Conservation (phyloP, 192 early-diverging fungal species). For the Coemansia javaensis region DNA sequence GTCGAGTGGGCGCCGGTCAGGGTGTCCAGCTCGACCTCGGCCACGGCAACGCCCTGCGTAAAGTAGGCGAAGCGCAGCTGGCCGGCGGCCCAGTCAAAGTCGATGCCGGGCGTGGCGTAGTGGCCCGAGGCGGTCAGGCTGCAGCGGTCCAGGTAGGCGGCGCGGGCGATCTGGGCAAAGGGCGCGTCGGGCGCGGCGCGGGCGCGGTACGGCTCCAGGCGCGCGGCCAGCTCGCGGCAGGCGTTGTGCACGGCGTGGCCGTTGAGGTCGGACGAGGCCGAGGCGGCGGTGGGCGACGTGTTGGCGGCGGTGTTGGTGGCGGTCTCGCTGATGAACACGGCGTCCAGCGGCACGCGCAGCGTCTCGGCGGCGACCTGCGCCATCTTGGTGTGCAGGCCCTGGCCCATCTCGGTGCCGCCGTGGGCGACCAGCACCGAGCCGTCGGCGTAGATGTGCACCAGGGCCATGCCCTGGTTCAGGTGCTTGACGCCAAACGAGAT, state of each 20-base stretch:
- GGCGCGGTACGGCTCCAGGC: constrained; percentile 69
- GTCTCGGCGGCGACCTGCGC: constrained; percentile 78
- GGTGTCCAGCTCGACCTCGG: constrained; percentile 81
- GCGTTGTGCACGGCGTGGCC: constrained; percentile 77
- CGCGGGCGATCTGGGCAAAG: constrained; percentile 51
- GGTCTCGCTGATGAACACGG: constrained; percentile 68
- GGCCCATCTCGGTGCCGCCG: constrained; percentile 90
- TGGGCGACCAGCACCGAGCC: constrained; percentile 78
- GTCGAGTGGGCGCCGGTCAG: constrained; percentile 78
- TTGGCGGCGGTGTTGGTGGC: constrained; percentile 74
- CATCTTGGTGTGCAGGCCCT: constrained; percentile 88
- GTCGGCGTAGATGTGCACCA: constrained; percentile 82
- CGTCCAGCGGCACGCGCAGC: constrained; percentile 62
- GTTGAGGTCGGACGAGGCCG: constrained; percentile 75
- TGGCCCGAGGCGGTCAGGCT: constrained; percentile 79
- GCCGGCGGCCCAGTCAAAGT: constrained; percentile 67
- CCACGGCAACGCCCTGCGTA: constrained; percentile 73
- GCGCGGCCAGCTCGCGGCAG: constrained; percentile 64
- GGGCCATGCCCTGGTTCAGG: constrained; percentile 78
- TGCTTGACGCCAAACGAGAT: constrained; percentile 70
- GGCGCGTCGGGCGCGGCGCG: constrained; percentile 48
- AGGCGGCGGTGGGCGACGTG: constrained; percentile 75
- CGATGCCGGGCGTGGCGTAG: constrained; percentile 77
- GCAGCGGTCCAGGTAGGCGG: constrained; percentile 74
- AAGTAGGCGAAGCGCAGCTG: constrained; percentile 73